phyloP scores from a whole-genome alignment of 306 rosid species.

The Prunus mongolica region DNA sequence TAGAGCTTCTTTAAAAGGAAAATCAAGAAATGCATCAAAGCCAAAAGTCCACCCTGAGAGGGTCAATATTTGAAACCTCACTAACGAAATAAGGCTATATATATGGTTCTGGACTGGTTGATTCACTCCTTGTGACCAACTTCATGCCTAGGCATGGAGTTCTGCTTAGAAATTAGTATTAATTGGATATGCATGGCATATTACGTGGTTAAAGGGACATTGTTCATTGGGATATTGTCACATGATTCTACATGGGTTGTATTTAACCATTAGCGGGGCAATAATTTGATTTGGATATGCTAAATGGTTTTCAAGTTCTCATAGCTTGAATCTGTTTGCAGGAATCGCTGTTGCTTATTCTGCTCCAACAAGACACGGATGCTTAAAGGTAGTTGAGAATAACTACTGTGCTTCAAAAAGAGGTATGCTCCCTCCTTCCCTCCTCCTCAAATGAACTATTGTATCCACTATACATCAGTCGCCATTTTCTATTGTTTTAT shows the following conservation, averaged over 20 bases:
- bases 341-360: slow-evolving; percentile 77
- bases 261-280: background rate
- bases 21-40: background rate
- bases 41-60: background rate
- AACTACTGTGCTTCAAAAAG: slow-evolving; percentile 88
- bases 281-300: slow-evolving; percentile 14
- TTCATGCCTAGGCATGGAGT: background rate
- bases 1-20: background rate
- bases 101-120: background rate
- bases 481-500: background rate
- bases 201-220: background rate
- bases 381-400: slow-evolving; percentile 92
- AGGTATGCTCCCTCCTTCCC: slow-evolving; percentile 43
- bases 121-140: background rate
- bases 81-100: background rate
- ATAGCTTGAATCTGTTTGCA: slow-evolving; percentile 31
- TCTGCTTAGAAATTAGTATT: background rate
- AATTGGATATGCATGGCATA: background rate
- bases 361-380: slow-evolving; percentile 83
- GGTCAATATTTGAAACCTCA: background rate
- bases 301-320: slow-evolving; percentile 16
- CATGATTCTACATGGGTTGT: slow-evolving; percentile 7
- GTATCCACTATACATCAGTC: background rate
- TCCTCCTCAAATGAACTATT: background rate
- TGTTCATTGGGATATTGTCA: background rate